Evolutionary conservation across 1,284 basidiomycete genomes (phyloP).

Genomic region (Ganoderma leucocontextum): DNA sequence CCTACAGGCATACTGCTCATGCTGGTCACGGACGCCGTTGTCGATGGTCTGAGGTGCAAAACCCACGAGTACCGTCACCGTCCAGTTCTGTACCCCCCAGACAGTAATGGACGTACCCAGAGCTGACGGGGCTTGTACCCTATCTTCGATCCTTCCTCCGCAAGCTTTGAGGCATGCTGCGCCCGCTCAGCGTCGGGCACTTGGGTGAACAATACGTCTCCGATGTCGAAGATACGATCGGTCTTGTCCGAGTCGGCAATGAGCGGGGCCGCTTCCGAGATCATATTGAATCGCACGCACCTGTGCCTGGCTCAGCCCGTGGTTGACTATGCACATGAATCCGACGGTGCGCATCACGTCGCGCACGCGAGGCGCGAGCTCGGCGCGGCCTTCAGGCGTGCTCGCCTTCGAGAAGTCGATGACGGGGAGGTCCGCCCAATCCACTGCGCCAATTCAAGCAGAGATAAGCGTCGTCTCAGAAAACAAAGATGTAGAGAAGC

Average conservation of each 20-base stretch:
- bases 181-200: constrained; percentile 61
- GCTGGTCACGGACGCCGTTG: constrained; percentile 51
- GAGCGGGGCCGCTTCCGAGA: not conserved
- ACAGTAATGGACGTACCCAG: constrained; percentile 43
- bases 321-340: constrained; percentile 70
- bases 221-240: constrained; percentile 62
- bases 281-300: constrained; percentile 39
- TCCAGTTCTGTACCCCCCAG: constrained; percentile 40
- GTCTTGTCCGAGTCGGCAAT: constrained; percentile 35
- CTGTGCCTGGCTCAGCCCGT: constrained; percentile 57
- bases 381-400: constrained; percentile 54
- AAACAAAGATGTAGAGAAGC: not conserved
- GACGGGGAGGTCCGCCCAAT: constrained; percentile 70
- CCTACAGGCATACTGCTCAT: constrained; percentile 45
- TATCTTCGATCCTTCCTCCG: constrained; percentile 54
- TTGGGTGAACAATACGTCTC: constrained; percentile 60
- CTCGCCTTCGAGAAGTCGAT: constrained; percentile 64
- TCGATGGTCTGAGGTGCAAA: constrained; percentile 34
- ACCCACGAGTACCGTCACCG: not conserved
- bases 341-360: constrained; percentile 66
- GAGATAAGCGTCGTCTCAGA: not conserved
- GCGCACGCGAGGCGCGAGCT: constrained; percentile 56
- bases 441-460: constrained; percentile 49
- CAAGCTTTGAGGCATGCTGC: constrained; percentile 52
- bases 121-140: constrained; percentile 60